A percentile compares a stretch with the other conserved stretches of the same genome.
phyloP scores from a whole-genome alignment of 495 filamentous ascomycete species.

The Tuber indicum region DNA sequence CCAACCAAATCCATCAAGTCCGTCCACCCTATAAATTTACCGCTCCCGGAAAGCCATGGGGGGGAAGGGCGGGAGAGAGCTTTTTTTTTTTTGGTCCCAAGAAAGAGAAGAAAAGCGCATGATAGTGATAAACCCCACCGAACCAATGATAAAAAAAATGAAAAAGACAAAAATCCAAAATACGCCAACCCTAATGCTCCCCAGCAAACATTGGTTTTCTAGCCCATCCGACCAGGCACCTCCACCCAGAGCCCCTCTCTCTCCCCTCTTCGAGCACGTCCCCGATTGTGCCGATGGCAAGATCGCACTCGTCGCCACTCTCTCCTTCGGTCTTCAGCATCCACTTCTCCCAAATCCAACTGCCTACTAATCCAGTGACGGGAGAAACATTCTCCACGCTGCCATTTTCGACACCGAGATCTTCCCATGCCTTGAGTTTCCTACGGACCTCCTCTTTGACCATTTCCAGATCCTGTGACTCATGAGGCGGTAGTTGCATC shows the following conservation, averaged over 20 bases:
- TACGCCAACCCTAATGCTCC: slow-evolving; percentile 35
- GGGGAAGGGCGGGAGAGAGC: slow-evolving; percentile 9
- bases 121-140: background rate
- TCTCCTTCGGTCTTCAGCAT: slow-evolving; percentile 77
- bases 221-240: slow-evolving; percentile 78
- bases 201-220: slow-evolving; percentile 60
- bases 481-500: slow-evolving; percentile 39
- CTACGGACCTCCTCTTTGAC: slow-evolving; percentile 37
- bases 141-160: background rate
- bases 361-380: slow-evolving; percentile 73
- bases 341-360: slow-evolving; percentile 97
- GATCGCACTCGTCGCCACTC: slow-evolving; percentile 54
- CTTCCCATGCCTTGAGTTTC: slow-evolving; percentile 49
- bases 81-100: background rate
- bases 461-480: slow-evolving; percentile 44
- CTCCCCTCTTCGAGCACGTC: slow-evolving; percentile 79
- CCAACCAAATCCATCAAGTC: slow-evolving; percentile 1
- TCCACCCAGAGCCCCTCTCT: slow-evolving; percentile 72
- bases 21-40: slow-evolving; percentile 19
- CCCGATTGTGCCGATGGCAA: slow-evolving; percentile 67
- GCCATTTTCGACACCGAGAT: slow-evolving; percentile 60
- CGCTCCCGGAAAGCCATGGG: slow-evolving; percentile 20
- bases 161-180: slow-evolving; percentile 29
- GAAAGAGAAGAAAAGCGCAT: background rate
- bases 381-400: slow-evolving; percentile 66